Evolutionary conservation across 495 filamentous ascomycete species (phyloP), one percentile per base, ranked within the genome.

Genomic region (Penicillium subrubescens): DNA sequence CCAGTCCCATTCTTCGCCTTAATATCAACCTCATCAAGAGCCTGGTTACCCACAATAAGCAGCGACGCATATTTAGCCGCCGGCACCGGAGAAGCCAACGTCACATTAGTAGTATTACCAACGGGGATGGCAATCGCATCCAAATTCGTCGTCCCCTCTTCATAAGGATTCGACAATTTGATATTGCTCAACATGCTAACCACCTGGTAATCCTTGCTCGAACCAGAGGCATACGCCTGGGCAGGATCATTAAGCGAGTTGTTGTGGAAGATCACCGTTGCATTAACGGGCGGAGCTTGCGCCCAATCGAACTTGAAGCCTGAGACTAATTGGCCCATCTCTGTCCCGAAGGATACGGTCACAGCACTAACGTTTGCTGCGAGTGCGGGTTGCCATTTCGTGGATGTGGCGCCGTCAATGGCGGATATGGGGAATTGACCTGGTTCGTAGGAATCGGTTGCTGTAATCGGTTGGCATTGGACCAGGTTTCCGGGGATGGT

Each of bases 391-490:
- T 92, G 90, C 91, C 91, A 94, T 56, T 84, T 84, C 0, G 91
- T 94, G 31, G 85, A 83, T 0, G 84, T 80, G 1, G 88, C 86
- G 52, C 91, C 91, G 66, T 94, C 91, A 29, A 90, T 84, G 0
- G 87, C 89, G 0, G 84, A 81, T 35, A 90, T 78, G 1, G 91
- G 90, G 79, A 92, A 90, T 73, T 94, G 91, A 27, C 91, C 91
- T 0, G 86, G 81, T 29, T 82, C 76, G 72, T 85, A 89, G 0
- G 66, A 67, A 53, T 82, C 67, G 0, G 69, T 59, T 0, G 87
- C 87, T 31, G 67, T 65, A 14, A 84, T 83, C 1, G 86, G 80
- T 19, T 79, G 79, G 75, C 90, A 93, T 78, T 94, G 91, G 0
- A 86, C 79, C 25, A 91, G 81, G 67, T 94, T 92, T 8, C 81